A percentile compares a stretch with the other conserved stretches of the same genome.
Evolutionary conservation across 2,329 filamentous ascomycete species (phyloP).

Genomic region (Cytospora piceicola): DNA sequence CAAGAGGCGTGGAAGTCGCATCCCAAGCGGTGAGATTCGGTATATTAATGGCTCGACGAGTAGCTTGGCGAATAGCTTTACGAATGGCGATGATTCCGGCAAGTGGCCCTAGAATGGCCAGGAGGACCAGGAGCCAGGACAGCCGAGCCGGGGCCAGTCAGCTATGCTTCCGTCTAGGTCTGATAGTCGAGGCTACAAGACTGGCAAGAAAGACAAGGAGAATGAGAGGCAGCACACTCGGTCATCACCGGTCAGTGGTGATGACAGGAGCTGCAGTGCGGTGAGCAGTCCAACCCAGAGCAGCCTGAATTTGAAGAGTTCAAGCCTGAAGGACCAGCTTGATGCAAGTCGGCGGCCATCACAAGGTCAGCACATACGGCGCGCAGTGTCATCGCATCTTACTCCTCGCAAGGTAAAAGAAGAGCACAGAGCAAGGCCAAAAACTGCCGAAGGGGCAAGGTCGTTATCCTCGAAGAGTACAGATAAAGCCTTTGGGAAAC

Average conservation of each 20-base stretch:
- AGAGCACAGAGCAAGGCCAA: conserved; percentile 6
- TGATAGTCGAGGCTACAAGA: not conserved
- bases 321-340: conserved; percentile 27
- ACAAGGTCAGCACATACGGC: conserved; percentile 1
- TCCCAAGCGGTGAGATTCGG: conserved; percentile 29
- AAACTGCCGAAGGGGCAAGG: conserved; percentile 11
- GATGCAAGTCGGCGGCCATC: conserved; percentile 23
- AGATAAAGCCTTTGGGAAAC: not conserved
- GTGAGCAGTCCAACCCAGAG: not conserved
- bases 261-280: not conserved
- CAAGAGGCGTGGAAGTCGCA: conserved; percentile 28
- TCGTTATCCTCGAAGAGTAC: not conserved
- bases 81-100: conserved; percentile 20
- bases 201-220: not conserved
- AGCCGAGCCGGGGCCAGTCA: not conserved
- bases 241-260: not conserved
- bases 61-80: conserved; percentile 18
- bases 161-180: not conserved
- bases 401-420: conserved; percentile 8
- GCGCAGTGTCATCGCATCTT: conserved; percentile 10
- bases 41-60: conserved; percentile 17
- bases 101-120: conserved; percentile 30
- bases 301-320: conserved; percentile 4
- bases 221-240: not conserved
- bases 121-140: conserved; percentile 6